Evolutionary conservation across 2,329 filamentous ascomycete species (phyloP).

Genomic region (Verticillium nonalfalfae): DNA sequence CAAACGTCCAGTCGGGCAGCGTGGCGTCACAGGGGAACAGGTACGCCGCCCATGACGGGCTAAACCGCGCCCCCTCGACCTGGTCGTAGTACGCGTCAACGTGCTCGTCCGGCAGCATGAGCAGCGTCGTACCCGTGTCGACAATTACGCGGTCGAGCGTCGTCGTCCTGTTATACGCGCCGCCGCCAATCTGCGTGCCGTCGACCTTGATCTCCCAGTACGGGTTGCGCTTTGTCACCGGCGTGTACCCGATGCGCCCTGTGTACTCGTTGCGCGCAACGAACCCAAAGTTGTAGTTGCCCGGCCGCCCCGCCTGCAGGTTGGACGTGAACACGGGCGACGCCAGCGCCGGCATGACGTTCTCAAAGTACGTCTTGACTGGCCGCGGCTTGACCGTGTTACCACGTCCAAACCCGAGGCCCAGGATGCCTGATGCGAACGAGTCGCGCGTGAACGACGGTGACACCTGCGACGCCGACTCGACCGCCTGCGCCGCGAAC

Average conservation of each 20-base stretch:
- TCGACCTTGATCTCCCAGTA: constrained; percentile 57
- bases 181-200: constrained; percentile 46
- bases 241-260: constrained; percentile 48
- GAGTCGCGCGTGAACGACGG: constrained; percentile 24
- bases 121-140: constrained; percentile 65
- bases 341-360: constrained; percentile 19
- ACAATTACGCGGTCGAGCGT: constrained; percentile 44
- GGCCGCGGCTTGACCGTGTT: constrained; percentile 25
- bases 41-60: constrained; percentile 44
- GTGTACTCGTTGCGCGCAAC: constrained; percentile 52
- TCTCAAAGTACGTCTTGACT: constrained; percentile 28
- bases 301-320: constrained; percentile 20
- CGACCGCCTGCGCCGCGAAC: constrained; percentile 56
- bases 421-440: constrained; percentile 28
- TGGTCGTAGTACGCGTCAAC: constrained; percentile 54
- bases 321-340: constrained; percentile 31
- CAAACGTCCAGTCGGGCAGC: constrained; percentile 37
- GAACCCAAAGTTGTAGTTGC: constrained; percentile 35
- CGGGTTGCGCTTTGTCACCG: constrained; percentile 43
- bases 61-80: constrained; percentile 43
- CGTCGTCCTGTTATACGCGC: background rate
- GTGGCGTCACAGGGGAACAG: constrained; percentile 47
- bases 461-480: constrained; percentile 56
- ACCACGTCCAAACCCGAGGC: constrained; percentile 21
- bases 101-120: constrained; percentile 49